These are phyloP conservation scores for Agrostemma githago DNA, from an alignment of 148 eudicot species.

Conservation along the genomic window DNA sequence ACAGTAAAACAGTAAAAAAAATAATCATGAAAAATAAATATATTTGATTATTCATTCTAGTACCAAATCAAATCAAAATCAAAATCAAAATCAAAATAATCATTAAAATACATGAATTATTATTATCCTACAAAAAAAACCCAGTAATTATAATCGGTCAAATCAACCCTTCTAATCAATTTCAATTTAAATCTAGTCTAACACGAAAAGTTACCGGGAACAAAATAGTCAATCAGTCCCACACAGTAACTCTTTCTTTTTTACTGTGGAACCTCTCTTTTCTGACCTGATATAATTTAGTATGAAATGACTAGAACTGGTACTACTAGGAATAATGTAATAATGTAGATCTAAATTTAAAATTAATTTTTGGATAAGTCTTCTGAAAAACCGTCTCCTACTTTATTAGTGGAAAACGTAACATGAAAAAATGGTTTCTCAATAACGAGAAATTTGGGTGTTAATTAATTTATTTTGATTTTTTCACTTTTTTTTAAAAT, in stretches of 20 bases:
- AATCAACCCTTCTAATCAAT: conserved; percentile 27
- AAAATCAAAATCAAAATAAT: too few species aligned
- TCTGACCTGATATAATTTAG: conserved; percentile 32
- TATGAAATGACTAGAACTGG: conserved; percentile 15
- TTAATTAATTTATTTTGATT: too few species aligned
- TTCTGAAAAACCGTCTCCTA: too few species aligned
- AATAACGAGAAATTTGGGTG: too few species aligned
- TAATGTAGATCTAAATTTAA: too few species aligned
- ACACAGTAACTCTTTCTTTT: conserved; percentile 1
- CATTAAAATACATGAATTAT: neutral
- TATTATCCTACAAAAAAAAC: neutral
- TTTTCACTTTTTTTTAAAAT: too few species aligned
- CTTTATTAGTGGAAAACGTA: too few species aligned
- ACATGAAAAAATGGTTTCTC: too few species aligned
- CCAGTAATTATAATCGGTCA: conserved; percentile 24
- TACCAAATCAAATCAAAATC: neutral
- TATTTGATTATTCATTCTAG: conserved; percentile 8
- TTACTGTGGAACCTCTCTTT: conserved; percentile 17
- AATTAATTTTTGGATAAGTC: too few species aligned
- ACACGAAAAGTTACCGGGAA: conserved; percentile 39
- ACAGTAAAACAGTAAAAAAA: conserved; percentile 13
- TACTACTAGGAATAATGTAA: too few species aligned
- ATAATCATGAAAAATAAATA: neutral
- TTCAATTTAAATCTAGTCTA: conserved; percentile 14
- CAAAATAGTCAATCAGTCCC: conserved; percentile 6